Percentiles rank a stretch among this genome's conserved stretches.
These are phyloP conservation scores for Thelephora terrestris DNA, from an alignment of 1,284 basidiomycete species.

Conservation along the genomic window DNA sequence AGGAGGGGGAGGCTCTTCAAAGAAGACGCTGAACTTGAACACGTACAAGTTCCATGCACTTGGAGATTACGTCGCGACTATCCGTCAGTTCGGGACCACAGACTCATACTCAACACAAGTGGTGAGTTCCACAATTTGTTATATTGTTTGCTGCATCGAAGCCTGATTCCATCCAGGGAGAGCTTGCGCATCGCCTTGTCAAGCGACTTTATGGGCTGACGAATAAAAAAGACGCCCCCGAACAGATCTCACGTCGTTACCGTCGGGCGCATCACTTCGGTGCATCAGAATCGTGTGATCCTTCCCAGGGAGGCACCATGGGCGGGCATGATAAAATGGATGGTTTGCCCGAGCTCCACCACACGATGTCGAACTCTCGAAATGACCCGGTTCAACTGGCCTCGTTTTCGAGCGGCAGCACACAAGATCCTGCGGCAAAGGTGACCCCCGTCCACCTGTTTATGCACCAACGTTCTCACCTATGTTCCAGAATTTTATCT, in stretches of 20 bases:
- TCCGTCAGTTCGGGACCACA: too few species aligned
- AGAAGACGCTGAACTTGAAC: conserved; percentile 9
- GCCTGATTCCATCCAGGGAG: conserved; percentile 10
- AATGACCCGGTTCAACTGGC: neutral
- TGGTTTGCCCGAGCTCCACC: too few species aligned
- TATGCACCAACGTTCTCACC: neutral
- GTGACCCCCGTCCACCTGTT: conserved; percentile 10
- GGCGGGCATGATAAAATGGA: too few species aligned
- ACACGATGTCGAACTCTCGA: too few species aligned
- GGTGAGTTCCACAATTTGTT: conserved; percentile 12
- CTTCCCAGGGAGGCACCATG: too few species aligned
- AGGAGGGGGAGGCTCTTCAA: conserved; percentile 4
- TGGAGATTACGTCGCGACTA: conserved; percentile 10
- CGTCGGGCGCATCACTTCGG: too few species aligned
- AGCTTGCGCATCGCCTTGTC: conserved; percentile 11
- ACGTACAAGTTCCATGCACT: conserved; percentile 14
- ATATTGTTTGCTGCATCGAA: neutral
- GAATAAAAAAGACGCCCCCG: too few species aligned
- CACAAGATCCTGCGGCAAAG: conserved; percentile 14
- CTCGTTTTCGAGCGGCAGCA: conserved; percentile 7
- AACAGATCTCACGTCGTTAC: conserved; percentile 4
- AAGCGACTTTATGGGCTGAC: conserved; percentile 10
- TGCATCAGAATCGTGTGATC: too few species aligned
- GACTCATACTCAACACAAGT: conserved; percentile 19
- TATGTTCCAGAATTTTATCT: neutral